Base-by-base conservation (phyloP, 2,329 filamentous ascomycete species). In the Bipolaris cookei region DNA sequence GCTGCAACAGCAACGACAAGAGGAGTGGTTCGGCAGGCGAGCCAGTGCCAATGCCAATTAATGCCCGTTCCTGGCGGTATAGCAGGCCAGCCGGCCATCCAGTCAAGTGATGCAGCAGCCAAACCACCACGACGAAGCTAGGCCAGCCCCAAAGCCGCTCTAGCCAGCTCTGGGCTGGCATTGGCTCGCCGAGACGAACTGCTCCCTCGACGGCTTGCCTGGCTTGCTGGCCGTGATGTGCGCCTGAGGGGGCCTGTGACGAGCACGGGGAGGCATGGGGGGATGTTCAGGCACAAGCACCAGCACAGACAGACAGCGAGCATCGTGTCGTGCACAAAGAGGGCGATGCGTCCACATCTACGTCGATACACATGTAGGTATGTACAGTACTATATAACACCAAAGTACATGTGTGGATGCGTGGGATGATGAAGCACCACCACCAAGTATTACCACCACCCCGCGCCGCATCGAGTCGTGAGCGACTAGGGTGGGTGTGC, bases 101-200 rank as follows among this genome's bases (percentile, higher is more conserved):
- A 48, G 45, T 48, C 25, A 51, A 42, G 54, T 52, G 54, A 47
- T 39, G 45, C 51, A 50, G 48, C 25, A 35, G 39, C 44, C 53
- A 52, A 50, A 59, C 53, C 38, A 52, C 53, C 23, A 45, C 32
- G 25, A 45, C 23, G 37, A 23, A 35, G 48, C 56, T 56, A 59
- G 41, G 28, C 52, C 56, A 47, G 37, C 48, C 30, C 18, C 53
- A 41, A 38, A 35, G 41, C 25, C 16, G 18, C 20, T 30, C 48
- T 56, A 48, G 45, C 28, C 38, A 25, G 45, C 48, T 39, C 25
- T 32, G 44, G 42, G 44, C 53, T 54, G 54, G 53, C 53, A 59
- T 53, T 53, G 57, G 57, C 49, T 44, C 53, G 46, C 48, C 57
- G 44, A 50, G 49, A 47, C 54, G 47, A 54, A 54, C 41, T 46